A percentile compares a stretch with the other conserved stretches of the same genome.
phyloP scores from a whole-genome alignment of 225 moss, liverwort and hornwort species.

The Bryum argenteum region DNA sequence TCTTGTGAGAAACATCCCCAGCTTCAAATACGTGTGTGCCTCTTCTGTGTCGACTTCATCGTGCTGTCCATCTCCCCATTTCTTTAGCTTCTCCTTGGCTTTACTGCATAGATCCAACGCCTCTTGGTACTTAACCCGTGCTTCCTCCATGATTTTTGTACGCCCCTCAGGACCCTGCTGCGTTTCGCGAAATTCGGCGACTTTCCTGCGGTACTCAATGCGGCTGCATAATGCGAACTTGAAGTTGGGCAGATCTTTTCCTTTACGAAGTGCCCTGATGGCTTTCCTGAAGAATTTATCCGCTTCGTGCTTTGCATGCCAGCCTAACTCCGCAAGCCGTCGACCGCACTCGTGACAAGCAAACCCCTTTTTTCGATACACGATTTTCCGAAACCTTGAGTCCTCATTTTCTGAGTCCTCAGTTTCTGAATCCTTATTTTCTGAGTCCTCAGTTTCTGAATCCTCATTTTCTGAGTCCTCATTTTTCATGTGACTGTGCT shows the following conservation, averaged over 20 bases:
- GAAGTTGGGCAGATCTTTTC: constrained; percentile 82
- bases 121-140: constrained; percentile 76
- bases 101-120: constrained; percentile 79
- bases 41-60: constrained; percentile 92
- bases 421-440: too few species aligned
- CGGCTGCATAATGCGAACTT: constrained; percentile 86
- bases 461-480: too few species aligned
- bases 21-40: constrained; percentile 85
- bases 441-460: too few species aligned
- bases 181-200: constrained; percentile 74
- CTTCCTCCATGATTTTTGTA: constrained; percentile 62
- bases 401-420: too few species aligned
- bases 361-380: constrained; percentile 84
- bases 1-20: constrained; percentile 87
- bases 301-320: constrained; percentile 74
- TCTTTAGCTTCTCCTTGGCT: constrained; percentile 63
- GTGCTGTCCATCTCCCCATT: constrained; percentile 50
- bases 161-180: constrained; percentile 61
- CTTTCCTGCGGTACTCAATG: constrained; percentile 82
- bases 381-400: neutral
- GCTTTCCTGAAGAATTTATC: constrained; percentile 73
- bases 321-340: constrained; percentile 17
- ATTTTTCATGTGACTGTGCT: too few species aligned
- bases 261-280: constrained; percentile 70
- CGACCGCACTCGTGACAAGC: constrained; percentile 88